Evolutionary conservation across 352 stramenopile species (phyloP), one percentile per base, ranked within the genome.

Genomic region (Phytophthora pluvialis): DNA sequence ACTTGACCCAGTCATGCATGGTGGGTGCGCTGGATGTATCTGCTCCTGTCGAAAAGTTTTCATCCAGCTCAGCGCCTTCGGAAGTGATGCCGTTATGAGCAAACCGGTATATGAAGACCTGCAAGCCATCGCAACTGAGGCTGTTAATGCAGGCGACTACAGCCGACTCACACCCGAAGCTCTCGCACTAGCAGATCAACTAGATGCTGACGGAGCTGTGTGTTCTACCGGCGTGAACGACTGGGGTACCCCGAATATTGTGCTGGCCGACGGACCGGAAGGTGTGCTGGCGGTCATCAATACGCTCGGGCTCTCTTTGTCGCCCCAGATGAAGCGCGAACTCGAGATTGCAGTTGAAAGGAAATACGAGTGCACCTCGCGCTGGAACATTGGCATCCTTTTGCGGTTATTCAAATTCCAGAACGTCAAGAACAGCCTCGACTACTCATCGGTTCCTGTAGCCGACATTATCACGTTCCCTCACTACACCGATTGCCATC

Each of bases 381-480:
- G 61, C 8, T 70, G 60, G 60, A 57, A 64, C 48, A 52, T 69
- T 12, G 53, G 61, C 9, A 39, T 70, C 3, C 16, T 70, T 15
- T 10, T 74, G 3, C 66, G 60, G 13, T 35, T 74, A 13, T 59
- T 67, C 43, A 70, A 47, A n/a, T 74, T 71, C 40, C 66, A 74
- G 39, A 49, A 43, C 4, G 50, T 66, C 7, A 64, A 55, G 15
- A 33, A 46, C 0, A 71, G 53, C 28, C n/a, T 38, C 6, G 54
- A 67, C 9, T 74, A 74, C 16, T 42, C 66, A 7, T 71, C 60
- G 3, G 51, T 74, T 26, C 51, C 66, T 5, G 55, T 69, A 13
- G 67, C 67, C 2, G 67, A 75, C 39, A 49, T 61, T 32, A 75
- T 49, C n/a, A 70, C 64, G 12, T 74, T 64, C 18, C 60, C 67